Evolutionary conservation across 768 basidiomycete species (phyloP).

Genomic region (Lentinus brumalis): DNA sequence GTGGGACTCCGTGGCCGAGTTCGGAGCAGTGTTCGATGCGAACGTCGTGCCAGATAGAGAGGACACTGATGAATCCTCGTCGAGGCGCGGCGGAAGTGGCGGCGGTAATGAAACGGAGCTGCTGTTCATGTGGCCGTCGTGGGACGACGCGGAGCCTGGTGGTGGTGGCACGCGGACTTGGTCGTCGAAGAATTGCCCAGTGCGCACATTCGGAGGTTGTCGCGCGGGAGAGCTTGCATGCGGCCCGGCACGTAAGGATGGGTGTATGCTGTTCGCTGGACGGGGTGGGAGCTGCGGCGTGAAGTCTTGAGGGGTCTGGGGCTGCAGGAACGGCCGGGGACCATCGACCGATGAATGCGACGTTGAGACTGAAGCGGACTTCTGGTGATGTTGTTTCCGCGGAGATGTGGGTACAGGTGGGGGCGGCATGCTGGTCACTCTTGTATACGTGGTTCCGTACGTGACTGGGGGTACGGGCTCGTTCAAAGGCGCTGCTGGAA

Average conservation of each 20-base stretch:
- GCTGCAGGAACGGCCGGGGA: not conserved
- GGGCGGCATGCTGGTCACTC: conserved; percentile 52
- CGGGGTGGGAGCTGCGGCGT: conserved; percentile 68
- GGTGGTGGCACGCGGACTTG: conserved; percentile 16
- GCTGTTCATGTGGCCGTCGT: conserved; percentile 7
- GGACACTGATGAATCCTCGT: not conserved
- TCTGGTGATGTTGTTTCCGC: conserved; percentile 11
- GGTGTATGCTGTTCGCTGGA: conserved; percentile 77
- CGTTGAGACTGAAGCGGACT: conserved; percentile 7
- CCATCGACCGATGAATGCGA: conserved; percentile 13
- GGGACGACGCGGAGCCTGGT: conserved; percentile 2
- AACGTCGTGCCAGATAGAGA: not conserved
- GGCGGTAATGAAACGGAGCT: not conserved
- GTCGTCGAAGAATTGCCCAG: conserved; percentile 30
- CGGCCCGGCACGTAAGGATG: conserved; percentile 56
- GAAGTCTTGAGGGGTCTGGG: conserved; percentile 50
- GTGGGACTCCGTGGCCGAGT: not conserved
- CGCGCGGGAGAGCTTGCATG: conserved; percentile 50
- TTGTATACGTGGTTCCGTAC: conserved; percentile 77
- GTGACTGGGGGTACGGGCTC: conserved; percentile 57
- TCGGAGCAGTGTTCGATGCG: not conserved
- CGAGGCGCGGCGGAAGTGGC: not conserved
- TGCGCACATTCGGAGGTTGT: conserved; percentile 34
- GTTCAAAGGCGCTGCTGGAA: conserved; percentile 70
- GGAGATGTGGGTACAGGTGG: conserved; percentile 25